Base-by-base conservation (phyloP, 2,329 filamentous ascomycete genomes). In the Celoporthe dispersa region DNA sequence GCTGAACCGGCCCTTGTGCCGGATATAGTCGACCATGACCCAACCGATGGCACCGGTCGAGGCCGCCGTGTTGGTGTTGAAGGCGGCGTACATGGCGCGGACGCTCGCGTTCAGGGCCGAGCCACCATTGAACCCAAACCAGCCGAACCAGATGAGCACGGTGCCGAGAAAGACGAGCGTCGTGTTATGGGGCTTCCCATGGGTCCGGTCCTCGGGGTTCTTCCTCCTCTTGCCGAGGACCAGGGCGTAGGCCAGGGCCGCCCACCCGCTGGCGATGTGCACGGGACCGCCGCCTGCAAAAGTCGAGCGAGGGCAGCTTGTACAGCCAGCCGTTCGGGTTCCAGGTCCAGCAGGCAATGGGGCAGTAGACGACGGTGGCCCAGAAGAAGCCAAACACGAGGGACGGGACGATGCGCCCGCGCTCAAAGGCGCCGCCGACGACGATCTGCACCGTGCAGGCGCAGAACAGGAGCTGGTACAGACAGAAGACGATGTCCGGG, bases 291-390 rank as follows among this genome's bases (percentile, higher is more conserved):
- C 86, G 66, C 88, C 88, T 19, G 87, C 88, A 68, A 88, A 88
- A 90, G 75, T 90, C 88, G 71, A 87, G 83, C 0, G 85, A 83
- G 0, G 86, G 85, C 2, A 91, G 83, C 31, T 89, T 86, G 78
- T 82, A 90, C 0, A 91, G 80, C 89, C 89, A 91, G 14, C 89
- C 89, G 66, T 85, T 86, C n/a, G 84, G 75, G 74, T 91, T 91
- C 89, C 89, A 91, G 4, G 88, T 89, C 88, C 88, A 91, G 79
- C 85, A 89, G 0, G 88, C 88, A 48, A 91, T 85, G 0, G 85
- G 84, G 73, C 84, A 90, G 78, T 91, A 91, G 2, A 91, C 89
- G 68, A 90, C 83, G 0, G 89, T 91, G 0, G 88, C 87, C 88
- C 88, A 91, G 75, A 81, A 85, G 76, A 90, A 87, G 31, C 84